phyloP scores from a whole-genome alignment of 805 yeast genomes.

The Blastobotrys chiropterorum region DNA sequence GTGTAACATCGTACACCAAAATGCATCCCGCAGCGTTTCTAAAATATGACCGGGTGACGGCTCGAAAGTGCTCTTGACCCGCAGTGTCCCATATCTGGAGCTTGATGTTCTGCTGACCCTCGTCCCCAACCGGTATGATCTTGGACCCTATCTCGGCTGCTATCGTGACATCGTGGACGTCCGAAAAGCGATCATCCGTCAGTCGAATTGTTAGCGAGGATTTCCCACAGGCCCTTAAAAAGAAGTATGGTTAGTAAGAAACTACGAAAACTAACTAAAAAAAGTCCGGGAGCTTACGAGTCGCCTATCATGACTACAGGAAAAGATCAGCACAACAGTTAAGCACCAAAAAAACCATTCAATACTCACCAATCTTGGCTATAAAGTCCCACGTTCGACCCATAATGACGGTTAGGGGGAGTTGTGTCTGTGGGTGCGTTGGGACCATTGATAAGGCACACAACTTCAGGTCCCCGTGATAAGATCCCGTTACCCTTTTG shows the following conservation, averaged over 20 bases:
- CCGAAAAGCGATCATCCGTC: conserved; percentile 31
- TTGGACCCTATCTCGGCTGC: conserved; percentile 35
- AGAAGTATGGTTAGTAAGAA: too few species aligned
- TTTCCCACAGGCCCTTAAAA: conserved; percentile 31
- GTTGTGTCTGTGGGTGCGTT: too few species aligned
- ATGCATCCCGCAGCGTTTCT: conserved; percentile 34
- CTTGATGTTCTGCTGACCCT: conserved; percentile 25
- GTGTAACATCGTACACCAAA: conserved; percentile 32
- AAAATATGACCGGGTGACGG: conserved; percentile 33
- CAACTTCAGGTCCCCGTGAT: background rate
- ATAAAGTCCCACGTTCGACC: conserved; percentile 27
- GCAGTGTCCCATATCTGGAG: conserved; percentile 35
- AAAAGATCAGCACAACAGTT: background rate
- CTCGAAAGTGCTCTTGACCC: conserved; percentile 34
- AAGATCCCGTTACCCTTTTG: conserved; percentile 3
- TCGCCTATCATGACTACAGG: conserved; percentile 31
- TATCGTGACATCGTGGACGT: conserved; percentile 32
- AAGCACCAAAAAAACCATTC: background rate
- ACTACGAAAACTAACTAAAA: too few species aligned
- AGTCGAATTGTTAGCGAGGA: conserved; percentile 32
- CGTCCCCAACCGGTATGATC: conserved; percentile 27
- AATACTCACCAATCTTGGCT: conserved; percentile 26
- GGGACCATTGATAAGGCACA: background rate
- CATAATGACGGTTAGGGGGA: background rate
- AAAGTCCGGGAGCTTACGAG: conserved; percentile 30